Percentiles rank a stretch among this genome's conserved stretches.
These are phyloP conservation scores for Lipomyces yamanashiensis DNA, from an alignment of 805 yeast species.

Conservation along the genomic window DNA sequence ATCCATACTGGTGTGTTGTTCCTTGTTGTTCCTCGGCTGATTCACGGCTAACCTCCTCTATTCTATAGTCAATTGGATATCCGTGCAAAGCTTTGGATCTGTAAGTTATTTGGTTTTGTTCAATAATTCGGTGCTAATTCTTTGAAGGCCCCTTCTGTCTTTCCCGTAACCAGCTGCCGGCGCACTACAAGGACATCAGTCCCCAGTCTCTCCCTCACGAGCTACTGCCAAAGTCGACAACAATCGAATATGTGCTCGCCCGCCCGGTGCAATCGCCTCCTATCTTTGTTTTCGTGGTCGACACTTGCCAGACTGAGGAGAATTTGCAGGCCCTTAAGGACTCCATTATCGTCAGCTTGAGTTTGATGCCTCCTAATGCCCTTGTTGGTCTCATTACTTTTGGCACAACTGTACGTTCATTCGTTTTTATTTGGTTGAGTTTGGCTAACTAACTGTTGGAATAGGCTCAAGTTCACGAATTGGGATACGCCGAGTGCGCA, in stretches of 20 bases:
- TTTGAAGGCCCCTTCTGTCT: constrained; percentile 64
- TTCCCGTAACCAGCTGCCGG: constrained; percentile 77
- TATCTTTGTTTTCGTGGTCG: constrained; percentile 81
- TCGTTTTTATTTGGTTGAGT: neutral
- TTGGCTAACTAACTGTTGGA: neutral
- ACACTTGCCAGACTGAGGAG: constrained; percentile 87
- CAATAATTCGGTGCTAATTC: neutral
- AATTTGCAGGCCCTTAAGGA: constrained; percentile 84
- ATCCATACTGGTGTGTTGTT: constrained; percentile 67
- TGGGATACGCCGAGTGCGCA: constrained; percentile 67
- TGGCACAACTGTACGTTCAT: constrained; percentile 64
- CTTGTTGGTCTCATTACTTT: constrained; percentile 84
- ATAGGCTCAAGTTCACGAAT: constrained; percentile 79
- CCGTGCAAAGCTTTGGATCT: constrained; percentile 77
- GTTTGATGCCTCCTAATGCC: constrained; percentile 86
- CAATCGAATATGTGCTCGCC: constrained; percentile 82
- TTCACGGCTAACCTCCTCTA: neutral
- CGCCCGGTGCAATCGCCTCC: constrained; percentile 87
- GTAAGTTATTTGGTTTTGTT: constrained; percentile 45
- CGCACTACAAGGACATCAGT: constrained; percentile 76
- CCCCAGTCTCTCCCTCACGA: constrained; percentile 82
- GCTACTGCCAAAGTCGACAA: constrained; percentile 66
- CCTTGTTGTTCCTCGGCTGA: constrained; percentile 9
- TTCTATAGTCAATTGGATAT: constrained; percentile 63
- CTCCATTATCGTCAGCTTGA: constrained; percentile 71